These are phyloP conservation scores for Orbilia javanica DNA, from an alignment of 2,329 filamentous ascomycete genomes.

Conservation along the genomic window DNA sequence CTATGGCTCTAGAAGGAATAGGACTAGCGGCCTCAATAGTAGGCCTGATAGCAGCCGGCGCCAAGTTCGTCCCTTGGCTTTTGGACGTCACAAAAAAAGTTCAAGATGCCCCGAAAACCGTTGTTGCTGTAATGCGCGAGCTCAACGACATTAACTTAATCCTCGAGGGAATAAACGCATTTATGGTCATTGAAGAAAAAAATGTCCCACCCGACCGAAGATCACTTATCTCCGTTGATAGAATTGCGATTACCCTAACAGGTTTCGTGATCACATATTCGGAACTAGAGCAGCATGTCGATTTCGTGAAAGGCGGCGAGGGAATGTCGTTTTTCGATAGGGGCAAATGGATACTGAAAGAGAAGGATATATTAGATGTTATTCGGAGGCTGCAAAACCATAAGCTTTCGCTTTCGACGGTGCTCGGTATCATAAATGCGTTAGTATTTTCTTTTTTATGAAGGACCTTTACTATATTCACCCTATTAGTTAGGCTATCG, in stretches of 20 bases:
- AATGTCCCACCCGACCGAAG: background rate
- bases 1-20: slow-evolving; percentile 13
- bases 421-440: slow-evolving; percentile 45
- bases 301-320: background rate
- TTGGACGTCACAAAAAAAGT: background rate
- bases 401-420: slow-evolving; percentile 14
- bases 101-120: slow-evolving; percentile 16
- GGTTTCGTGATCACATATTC: slow-evolving; percentile 32
- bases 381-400: slow-evolving; percentile 34
- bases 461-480: too few species aligned
- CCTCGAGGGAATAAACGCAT: slow-evolving; percentile 17
- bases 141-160: slow-evolving; percentile 22
- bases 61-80: slow-evolving; percentile 23
- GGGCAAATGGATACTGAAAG: slow-evolving; percentile 20
- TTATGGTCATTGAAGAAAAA: slow-evolving; percentile 10
- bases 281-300: slow-evolving; percentile 25
- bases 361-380: slow-evolving; percentile 26
- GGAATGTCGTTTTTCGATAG: slow-evolving; percentile 22
- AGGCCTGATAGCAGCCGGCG: slow-evolving; percentile 12
- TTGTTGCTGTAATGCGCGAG: background rate
- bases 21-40: slow-evolving; percentile 34
- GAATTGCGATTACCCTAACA: slow-evolving; percentile 28
- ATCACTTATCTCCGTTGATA: slow-evolving; percentile 19
- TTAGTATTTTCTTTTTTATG: background rate
- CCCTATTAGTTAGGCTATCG: too few species aligned